Evolutionary conservation across 2,329 filamentous ascomycete species (phyloP).

Genomic region (Aspergillus pseudoterreus): DNA sequence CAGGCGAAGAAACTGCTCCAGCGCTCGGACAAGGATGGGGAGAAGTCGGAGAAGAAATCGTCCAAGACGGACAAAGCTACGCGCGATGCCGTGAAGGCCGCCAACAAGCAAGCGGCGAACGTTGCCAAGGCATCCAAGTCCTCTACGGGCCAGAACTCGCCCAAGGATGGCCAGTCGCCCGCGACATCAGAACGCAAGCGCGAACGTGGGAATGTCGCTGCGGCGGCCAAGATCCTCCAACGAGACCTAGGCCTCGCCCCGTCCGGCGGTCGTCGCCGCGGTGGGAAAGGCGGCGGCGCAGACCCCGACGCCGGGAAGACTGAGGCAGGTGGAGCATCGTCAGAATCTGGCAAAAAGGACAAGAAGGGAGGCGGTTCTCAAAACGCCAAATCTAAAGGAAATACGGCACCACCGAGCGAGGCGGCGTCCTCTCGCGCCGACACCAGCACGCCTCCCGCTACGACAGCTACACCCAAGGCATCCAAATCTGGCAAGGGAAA

Average conservation of each 20-base stretch:
- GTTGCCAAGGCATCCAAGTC: slow-evolving; percentile 24
- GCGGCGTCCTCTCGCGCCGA: slow-evolving; percentile 17
- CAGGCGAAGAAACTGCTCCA: slow-evolving; percentile 42
- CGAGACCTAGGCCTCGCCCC: slow-evolving; percentile 57
- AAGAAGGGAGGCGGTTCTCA: slow-evolving; percentile 15
- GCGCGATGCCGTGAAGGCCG: slow-evolving; percentile 60
- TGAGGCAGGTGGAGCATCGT: slow-evolving; percentile 11
- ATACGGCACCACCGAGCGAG: slow-evolving; percentile 22
- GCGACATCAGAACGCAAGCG: slow-evolving; percentile 48
- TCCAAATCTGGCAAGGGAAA: slow-evolving; percentile 29
- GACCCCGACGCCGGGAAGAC: slow-evolving; percentile 21
- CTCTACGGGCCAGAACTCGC: slow-evolving; percentile 10
- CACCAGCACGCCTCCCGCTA: slow-evolving; percentile 11
- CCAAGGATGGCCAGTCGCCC: slow-evolving; percentile 22
- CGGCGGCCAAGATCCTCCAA: slow-evolving; percentile 58
- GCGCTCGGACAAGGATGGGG: slow-evolving; percentile 34
- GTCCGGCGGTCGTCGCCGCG: slow-evolving; percentile 39
- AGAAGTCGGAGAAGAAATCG: slow-evolving; percentile 38
- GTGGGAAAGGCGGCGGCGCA: slow-evolving; percentile 28
- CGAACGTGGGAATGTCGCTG: slow-evolving; percentile 51
- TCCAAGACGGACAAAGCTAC: slow-evolving; percentile 53
- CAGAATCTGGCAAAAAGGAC: slow-evolving; percentile 25
- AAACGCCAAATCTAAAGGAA: slow-evolving; percentile 13
- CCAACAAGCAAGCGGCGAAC: slow-evolving; percentile 44
- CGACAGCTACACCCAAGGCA: slow-evolving; percentile 17